These are phyloP conservation scores for Lophium mytilinum DNA, from an alignment of 495 filamentous ascomycete genomes.

Conservation along the genomic window DNA sequence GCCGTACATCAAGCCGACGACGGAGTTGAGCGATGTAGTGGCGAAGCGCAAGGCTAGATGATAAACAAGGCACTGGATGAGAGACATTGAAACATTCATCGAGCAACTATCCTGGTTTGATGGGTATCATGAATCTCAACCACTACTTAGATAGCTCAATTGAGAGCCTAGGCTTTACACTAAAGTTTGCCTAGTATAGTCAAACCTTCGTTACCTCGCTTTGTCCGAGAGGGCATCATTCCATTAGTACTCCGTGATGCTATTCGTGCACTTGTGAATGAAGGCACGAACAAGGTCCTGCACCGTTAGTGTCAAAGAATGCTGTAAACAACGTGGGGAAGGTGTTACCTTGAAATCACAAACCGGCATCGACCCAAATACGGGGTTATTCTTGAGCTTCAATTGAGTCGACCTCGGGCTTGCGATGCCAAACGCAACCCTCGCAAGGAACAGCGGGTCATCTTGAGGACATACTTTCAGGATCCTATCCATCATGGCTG, in stretches of 20 bases:
- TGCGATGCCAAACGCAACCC: constrained; percentile 50
- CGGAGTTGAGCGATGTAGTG: constrained; percentile 37
- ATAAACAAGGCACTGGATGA: not conserved
- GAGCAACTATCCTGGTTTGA: too few species aligned
- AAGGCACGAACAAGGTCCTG: too few species aligned
- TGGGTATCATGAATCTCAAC: too few species aligned
- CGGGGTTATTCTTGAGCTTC: constrained; percentile 35
- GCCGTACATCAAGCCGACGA: constrained; percentile 40
- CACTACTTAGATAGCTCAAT: too few species aligned
- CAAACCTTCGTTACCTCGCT: too few species aligned
- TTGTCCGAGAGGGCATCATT: too few species aligned
- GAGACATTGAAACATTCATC: not conserved
- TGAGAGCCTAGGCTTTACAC: too few species aligned
- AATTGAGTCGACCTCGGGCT: constrained; percentile 42
- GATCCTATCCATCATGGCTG: constrained; percentile 32
- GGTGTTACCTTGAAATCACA: constrained; percentile 8
- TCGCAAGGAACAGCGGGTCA: constrained; percentile 48
- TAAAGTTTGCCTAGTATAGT: too few species aligned
- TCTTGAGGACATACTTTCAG: constrained; percentile 38
- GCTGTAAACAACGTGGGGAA: not conserved
- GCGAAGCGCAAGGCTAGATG: not conserved
- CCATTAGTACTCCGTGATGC: too few species aligned
- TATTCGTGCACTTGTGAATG: too few species aligned
- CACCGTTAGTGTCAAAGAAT: too few species aligned
- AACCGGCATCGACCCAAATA: constrained; percentile 43